phyloP scores from a whole-genome alignment of 768 basidiomycete genomes.

The Pleurotus djamor region DNA sequence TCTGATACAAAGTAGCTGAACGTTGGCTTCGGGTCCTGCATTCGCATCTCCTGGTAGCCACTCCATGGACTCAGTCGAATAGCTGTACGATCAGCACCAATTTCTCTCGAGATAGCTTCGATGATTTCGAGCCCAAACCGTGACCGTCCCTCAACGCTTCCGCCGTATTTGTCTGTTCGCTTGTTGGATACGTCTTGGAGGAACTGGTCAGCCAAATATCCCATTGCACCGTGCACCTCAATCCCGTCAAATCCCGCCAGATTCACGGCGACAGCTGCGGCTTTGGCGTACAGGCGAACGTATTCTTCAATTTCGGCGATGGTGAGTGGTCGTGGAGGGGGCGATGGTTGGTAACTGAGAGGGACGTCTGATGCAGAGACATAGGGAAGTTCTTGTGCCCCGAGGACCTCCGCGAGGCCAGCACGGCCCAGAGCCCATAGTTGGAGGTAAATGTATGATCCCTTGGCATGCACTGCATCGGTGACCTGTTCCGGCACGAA shows the following conservation, averaged over 20 bases:
- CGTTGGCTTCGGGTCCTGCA: slow-evolving; percentile 51
- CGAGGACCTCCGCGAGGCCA: slow-evolving; percentile 16
- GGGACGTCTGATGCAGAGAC: slow-evolving; percentile 22
- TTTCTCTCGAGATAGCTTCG: slow-evolving; percentile 43
- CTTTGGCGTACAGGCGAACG: slow-evolving; percentile 45
- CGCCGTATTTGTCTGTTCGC: slow-evolving; percentile 67
- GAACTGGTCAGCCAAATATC: slow-evolving; percentile 63
- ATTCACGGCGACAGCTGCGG: slow-evolving; percentile 55
- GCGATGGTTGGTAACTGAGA: slow-evolving; percentile 14
- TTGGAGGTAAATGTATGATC: slow-evolving; percentile 43
- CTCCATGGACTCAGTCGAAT: slow-evolving; percentile 61
- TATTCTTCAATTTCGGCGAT: slow-evolving; percentile 48
- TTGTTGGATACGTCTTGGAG: slow-evolving; percentile 53
- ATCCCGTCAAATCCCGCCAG: slow-evolving; percentile 58
- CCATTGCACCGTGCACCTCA: slow-evolving; percentile 45
- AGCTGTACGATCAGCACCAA: slow-evolving; percentile 51
- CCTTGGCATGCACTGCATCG: slow-evolving; percentile 20
- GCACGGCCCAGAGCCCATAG: slow-evolving; percentile 42
- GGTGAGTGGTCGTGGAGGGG: slow-evolving; percentile 39
- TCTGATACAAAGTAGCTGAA: slow-evolving; percentile 46
- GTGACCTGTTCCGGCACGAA: not conserved
- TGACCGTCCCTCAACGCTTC: slow-evolving; percentile 56
- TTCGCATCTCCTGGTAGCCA: slow-evolving; percentile 39
- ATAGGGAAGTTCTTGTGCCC: slow-evolving; percentile 22
- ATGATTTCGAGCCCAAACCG: slow-evolving; percentile 56